A percentile compares a stretch with the other conserved stretches of the same genome.
Evolutionary conservation across 331 rosid species (phyloP).

Genomic region (Spiraea crenata): DNA sequence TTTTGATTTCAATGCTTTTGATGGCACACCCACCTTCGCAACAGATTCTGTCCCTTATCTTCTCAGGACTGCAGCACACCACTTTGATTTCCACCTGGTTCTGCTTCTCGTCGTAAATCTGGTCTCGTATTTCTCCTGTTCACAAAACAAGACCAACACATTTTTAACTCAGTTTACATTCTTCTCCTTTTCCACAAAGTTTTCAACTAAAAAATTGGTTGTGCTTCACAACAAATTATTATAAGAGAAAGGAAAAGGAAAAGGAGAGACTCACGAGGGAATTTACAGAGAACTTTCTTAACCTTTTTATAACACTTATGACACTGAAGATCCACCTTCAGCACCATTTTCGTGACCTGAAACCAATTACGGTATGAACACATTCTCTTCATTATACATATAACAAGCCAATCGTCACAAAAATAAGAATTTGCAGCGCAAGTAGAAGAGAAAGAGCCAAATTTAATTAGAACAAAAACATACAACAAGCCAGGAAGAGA

Average conservation of each 20-base stretch:
- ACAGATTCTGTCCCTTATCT: conserved; percentile 60
- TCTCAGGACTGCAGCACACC: conserved; percentile 70
- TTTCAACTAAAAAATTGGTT: not conserved
- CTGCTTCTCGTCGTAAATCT: conserved; percentile 52
- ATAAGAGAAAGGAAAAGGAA: not conserved
- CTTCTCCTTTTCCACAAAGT: not conserved
- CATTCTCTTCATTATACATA: too few relatives aligned
- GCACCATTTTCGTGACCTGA: conserved; percentile 46
- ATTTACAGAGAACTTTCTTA: conserved; percentile 58
- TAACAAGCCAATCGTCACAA: too few relatives aligned
- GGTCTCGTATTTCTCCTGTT: conserved; percentile 79
- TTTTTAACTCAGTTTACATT: conserved; percentile 28
- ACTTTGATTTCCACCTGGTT: conserved; percentile 61
- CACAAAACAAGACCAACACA: conserved; percentile 32
- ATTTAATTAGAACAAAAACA: not conserved
- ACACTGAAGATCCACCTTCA: conserved; percentile 79
- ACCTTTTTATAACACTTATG: conserved; percentile 70
- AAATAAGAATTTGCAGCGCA: too few relatives aligned
- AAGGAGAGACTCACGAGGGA: conserved; percentile 62
- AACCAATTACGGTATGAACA: not conserved
- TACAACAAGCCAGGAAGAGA: not conserved
- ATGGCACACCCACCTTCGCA: conserved; percentile 50
- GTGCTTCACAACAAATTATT: not conserved
- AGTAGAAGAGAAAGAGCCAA: not conserved
- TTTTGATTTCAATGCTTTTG: conserved; percentile 54